Percentiles rank a stretch among this genome's conserved stretches.
Conservation (phyloP, 2,329 filamentous ascomycete genomes). For the Elsinoe ampelina region DNA sequence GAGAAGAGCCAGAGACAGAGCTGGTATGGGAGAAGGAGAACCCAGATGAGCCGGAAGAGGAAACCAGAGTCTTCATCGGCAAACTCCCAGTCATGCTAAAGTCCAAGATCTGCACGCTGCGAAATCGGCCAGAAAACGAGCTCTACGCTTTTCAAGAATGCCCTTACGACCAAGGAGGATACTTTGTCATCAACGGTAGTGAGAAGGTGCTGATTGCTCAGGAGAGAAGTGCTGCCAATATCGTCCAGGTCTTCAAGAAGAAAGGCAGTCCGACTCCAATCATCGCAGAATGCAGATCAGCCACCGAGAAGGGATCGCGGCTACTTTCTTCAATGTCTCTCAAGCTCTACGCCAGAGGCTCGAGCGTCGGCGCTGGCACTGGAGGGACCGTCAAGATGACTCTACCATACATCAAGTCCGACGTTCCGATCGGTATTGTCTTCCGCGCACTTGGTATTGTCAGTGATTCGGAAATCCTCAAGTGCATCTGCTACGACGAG, state of each 20-base stretch:
- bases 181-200: constrained; percentile 98
- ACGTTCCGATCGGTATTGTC: constrained; percentile 88
- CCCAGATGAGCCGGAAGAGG: constrained; percentile 32
- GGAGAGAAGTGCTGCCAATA: constrained; percentile 94
- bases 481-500: constrained; percentile 93
- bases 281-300: constrained; percentile 90
- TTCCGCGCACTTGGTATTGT: constrained; percentile 94
- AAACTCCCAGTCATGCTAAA: constrained; percentile 98
- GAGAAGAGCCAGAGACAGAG: constrained; percentile 36
- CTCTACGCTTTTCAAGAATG: constrained; percentile 92
- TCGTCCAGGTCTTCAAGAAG: constrained; percentile 98
- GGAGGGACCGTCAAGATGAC: constrained; percentile 85
- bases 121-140: constrained; percentile 71
- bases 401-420: constrained; percentile 85
- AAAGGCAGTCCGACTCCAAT: constrained; percentile 89
- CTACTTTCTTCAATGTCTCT: constrained; percentile 88
- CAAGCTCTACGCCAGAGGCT: constrained; percentile 80
- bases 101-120: constrained; percentile 87
- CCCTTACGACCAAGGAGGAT: constrained; percentile 94
- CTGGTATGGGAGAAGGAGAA: constrained; percentile 39
- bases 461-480: constrained; percentile 94
- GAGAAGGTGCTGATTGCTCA: constrained; percentile 98
- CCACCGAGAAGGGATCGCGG: constrained; percentile 89
- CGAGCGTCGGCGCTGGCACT: constrained; percentile 66
- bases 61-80: constrained; percentile 78